Evolutionary conservation across 495 filamentous ascomycete genomes (phyloP).

Genomic region (Aspergillus sparsus): DNA sequence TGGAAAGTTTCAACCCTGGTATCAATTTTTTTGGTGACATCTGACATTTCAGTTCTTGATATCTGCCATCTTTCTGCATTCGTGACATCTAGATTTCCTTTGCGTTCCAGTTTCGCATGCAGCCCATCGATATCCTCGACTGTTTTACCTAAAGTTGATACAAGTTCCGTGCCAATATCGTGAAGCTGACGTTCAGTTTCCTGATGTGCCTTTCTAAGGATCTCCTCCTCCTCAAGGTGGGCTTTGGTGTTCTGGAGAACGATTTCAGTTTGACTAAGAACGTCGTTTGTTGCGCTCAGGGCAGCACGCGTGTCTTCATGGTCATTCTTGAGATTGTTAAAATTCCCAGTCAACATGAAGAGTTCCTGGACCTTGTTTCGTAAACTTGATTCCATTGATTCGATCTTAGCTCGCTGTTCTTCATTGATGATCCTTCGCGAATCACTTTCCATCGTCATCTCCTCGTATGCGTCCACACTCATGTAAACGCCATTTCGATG

Average conservation of each 20-base stretch:
- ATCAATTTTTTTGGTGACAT: conserved; percentile 76
- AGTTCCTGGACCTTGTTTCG: conserved; percentile 91
- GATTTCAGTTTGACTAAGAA: conserved; percentile 84
- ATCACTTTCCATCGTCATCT: conserved; percentile 86
- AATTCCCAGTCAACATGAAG: conserved; percentile 77
- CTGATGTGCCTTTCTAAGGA: conserved; percentile 80
- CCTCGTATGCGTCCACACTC: conserved; percentile 78
- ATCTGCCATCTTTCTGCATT: conserved; percentile 79
- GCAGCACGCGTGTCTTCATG: conserved; percentile 70
- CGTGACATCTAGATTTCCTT: conserved; percentile 72
- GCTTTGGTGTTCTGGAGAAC: conserved; percentile 74
- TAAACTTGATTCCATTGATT: conserved; percentile 85
- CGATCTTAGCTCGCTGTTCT: conserved; percentile 88
- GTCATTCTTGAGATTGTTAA: conserved; percentile 82
- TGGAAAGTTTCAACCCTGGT: conserved; percentile 67
- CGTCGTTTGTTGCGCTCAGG: conserved; percentile 74
- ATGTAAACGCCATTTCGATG: conserved; percentile 95
- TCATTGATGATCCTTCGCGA: conserved; percentile 89
- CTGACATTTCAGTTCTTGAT: conserved; percentile 70
- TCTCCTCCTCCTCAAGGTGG: conserved; percentile 75
- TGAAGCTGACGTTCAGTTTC: conserved; percentile 76
- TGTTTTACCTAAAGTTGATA: conserved; percentile 71
- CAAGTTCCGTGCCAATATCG: conserved; percentile 68
- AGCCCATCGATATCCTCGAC: conserved; percentile 78
- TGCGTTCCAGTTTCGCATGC: conserved; percentile 79